Conservation (phyloP, 2,329 filamentous ascomycete species). For the Xylariomycetidae sp. region DNA sequence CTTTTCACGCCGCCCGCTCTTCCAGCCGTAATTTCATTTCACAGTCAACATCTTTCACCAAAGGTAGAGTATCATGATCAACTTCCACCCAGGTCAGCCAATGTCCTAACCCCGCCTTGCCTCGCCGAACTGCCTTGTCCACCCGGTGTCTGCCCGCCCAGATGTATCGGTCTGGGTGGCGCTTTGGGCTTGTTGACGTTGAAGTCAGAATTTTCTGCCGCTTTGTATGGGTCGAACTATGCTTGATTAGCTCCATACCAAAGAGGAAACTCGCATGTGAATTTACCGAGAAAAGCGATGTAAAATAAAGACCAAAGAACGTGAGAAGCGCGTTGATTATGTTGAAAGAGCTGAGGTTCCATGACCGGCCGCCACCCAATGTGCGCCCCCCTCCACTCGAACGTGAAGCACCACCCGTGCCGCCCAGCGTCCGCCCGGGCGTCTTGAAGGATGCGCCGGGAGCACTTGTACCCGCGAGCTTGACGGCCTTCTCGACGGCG, state of each 20-base stretch:
- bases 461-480: slow-evolving; percentile 41
- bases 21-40: no score
- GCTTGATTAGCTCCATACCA: not conserved
- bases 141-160: slow-evolving; percentile 22
- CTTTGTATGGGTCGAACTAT: slow-evolving; percentile 57
- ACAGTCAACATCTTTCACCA: no score
- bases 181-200: slow-evolving; percentile 43
- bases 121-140: slow-evolving; percentile 18
- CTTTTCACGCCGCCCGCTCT: no score
- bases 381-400: slow-evolving; percentile 14
- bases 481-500: slow-evolving; percentile 65
- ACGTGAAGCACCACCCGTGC: slow-evolving; percentile 16
- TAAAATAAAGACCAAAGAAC: slow-evolving; percentile 58
- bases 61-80: no score
- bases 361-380: slow-evolving; percentile 14
- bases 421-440: slow-evolving; percentile 55
- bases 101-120: slow-evolving; percentile 37
- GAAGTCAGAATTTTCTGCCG: slow-evolving; percentile 56
- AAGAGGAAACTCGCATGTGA: slow-evolving; percentile 3
- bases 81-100: slow-evolving; percentile 45
- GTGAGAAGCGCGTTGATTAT: slow-evolving; percentile 46
- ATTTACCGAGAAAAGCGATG: slow-evolving; percentile 57
- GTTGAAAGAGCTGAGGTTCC: slow-evolving; percentile 34
- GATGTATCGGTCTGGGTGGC: slow-evolving; percentile 14
- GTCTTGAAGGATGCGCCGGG: slow-evolving; percentile 47